Conservation (phyloP, 768 basidiomycete genomes). For the Mycena galericulata region DNA sequence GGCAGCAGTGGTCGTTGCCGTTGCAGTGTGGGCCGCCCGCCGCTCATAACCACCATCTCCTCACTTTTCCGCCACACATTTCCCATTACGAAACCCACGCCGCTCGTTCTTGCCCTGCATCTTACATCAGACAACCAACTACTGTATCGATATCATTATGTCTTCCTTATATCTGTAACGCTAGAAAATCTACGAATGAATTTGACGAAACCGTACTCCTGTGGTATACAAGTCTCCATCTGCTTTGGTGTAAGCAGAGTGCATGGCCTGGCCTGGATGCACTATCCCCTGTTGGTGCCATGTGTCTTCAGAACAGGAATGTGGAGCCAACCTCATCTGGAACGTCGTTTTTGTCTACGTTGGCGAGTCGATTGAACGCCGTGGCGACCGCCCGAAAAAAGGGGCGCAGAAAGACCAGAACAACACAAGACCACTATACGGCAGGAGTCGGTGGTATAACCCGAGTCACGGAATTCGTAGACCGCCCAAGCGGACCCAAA, state of each 20-base stretch:
- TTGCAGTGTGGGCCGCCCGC: conserved; percentile 46
- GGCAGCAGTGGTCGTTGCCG: conserved; percentile 46
- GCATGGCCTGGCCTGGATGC: no score
- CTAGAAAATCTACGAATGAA: background rate
- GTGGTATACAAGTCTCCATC: no score
- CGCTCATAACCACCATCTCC: background rate
- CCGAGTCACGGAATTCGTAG: background rate
- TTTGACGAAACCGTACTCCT: no score
- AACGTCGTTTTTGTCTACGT: no score
- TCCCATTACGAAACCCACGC: background rate
- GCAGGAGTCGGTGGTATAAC: background rate
- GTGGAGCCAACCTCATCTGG: no score
- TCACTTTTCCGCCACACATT: background rate
- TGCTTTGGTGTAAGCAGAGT: no score
- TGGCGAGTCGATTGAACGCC: no score
- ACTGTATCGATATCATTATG: conserved; percentile 33
- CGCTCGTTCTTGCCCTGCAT: background rate
- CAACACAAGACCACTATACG: background rate
- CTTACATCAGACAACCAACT: conserved; percentile 16
- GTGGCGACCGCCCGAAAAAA: no score
- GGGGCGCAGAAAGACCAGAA: no score
- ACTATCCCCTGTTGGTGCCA: no score
- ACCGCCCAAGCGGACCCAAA: background rate
- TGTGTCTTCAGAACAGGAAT: no score
- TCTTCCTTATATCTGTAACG: conserved; percentile 21